Percentiles rank a stretch among this genome's conserved stretches.
Conservation (phyloP, 768 basidiomycete species). For the Trametes elegans region DNA sequence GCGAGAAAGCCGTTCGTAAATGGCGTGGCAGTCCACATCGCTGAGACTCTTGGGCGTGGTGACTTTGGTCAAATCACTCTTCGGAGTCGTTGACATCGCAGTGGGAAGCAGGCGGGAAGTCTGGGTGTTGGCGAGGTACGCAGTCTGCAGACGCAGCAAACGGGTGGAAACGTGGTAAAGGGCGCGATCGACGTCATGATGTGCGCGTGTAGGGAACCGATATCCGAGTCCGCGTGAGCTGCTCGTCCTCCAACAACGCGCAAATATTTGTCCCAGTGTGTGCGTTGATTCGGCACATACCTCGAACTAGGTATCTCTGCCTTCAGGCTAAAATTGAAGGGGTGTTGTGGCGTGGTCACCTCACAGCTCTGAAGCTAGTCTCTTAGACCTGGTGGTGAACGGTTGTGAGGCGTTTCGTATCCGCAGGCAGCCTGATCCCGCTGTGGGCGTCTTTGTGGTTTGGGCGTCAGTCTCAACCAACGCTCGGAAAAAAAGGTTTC, state of each 20-base stretch:
- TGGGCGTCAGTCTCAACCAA: too few relatives aligned
- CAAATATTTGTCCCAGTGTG: conserved; percentile 19
- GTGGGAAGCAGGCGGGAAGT: background rate
- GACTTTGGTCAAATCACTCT: conserved; percentile 28
- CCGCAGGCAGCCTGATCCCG: too few relatives aligned
- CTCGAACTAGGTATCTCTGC: too few relatives aligned
- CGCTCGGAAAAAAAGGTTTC: too few relatives aligned
- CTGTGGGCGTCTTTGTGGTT: too few relatives aligned
- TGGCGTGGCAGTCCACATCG: conserved; percentile 31
- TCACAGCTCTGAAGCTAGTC: too few relatives aligned
- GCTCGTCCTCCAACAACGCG: background rate
- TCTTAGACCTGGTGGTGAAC: too few relatives aligned
- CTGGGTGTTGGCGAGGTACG: background rate
- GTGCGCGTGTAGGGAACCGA: background rate
- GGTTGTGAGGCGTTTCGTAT: too few relatives aligned
- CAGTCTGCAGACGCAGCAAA: background rate
- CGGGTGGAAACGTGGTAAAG: background rate
- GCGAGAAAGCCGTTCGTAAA: conserved; percentile 44
- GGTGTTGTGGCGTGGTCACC: too few relatives aligned
- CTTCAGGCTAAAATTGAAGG: too few relatives aligned
- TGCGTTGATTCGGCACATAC: too few relatives aligned
- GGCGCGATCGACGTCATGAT: conserved; percentile 10
- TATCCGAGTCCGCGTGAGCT: background rate
- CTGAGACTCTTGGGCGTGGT: conserved; percentile 41
- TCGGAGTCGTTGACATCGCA: conserved; percentile 7